phyloP scores from a whole-genome alignment of 1,139 yeast genomes.

The Meyerozyma carpophila region DNA sequence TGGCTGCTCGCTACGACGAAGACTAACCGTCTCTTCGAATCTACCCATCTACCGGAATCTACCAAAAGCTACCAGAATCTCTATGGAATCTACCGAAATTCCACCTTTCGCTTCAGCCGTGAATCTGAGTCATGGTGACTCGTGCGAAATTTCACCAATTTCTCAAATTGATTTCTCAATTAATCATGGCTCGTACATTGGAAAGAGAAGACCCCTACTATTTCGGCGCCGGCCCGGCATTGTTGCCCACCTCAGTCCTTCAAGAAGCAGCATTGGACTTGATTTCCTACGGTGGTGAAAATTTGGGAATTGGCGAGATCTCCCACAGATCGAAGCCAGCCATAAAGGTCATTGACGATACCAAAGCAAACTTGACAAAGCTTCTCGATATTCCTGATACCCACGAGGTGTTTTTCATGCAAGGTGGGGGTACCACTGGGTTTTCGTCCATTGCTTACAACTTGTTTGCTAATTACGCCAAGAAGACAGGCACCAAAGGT shows the following conservation, averaged over 20 bases:
- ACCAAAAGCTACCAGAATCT: no score
- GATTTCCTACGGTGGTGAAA: conserved; percentile 59
- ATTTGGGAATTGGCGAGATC: conserved; percentile 90
- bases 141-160: not conserved
- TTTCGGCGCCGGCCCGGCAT: conserved; percentile 98
- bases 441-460: conserved; percentile 86
- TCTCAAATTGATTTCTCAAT: not conserved
- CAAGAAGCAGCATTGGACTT: conserved; percentile 85
- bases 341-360: conserved; percentile 63
- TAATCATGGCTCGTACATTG: conserved; percentile 16
- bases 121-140: not conserved
- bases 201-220: conserved; percentile 73
- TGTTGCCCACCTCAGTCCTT: conserved; percentile 75
- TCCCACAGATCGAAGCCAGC: conserved; percentile 92
- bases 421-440: conserved; percentile 97
- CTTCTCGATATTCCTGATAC: conserved; percentile 78
- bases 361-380: conserved; percentile 61
- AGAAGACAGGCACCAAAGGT: conserved; percentile 64
- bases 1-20: conserved; percentile 5
- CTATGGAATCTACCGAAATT: no score
- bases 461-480: conserved; percentile 68
- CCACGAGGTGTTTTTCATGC: conserved; percentile 89
- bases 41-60: no score
- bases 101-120: no score
- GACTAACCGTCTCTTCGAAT: not conserved